phyloP scores from a whole-genome alignment of 306 rosid genomes.

The Canavalia ensiformis region DNA sequence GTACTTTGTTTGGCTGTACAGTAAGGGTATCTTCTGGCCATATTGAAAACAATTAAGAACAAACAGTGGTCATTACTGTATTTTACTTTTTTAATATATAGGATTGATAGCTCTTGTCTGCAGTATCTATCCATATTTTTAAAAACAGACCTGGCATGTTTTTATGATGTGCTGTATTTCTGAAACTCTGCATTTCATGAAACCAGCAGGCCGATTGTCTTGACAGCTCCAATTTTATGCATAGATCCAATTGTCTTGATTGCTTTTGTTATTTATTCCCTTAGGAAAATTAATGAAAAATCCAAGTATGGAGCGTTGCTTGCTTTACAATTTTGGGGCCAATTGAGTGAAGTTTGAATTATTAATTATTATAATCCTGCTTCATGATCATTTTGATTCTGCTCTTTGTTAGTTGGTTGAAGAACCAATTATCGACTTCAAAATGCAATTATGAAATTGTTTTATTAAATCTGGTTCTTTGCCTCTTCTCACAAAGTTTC shows the following conservation, averaged over 20 bases:
- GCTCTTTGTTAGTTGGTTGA: constrained; percentile 20
- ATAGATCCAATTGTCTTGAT: not conserved
- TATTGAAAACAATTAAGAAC: not conserved
- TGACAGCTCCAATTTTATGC: constrained; percentile 19
- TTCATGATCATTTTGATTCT: not conserved
- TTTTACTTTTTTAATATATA: not conserved
- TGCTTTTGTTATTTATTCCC: constrained; percentile 22
- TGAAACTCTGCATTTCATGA: constrained; percentile 1
- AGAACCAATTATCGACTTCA: not conserved
- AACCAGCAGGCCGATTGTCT: not conserved
- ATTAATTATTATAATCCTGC: not conserved
- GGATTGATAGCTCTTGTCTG: not conserved
- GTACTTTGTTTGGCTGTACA: constrained; percentile 24
- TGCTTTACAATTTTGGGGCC: constrained; percentile 17
- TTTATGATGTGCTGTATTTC: constrained; percentile 14
- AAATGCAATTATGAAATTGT: not conserved
- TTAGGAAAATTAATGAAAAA: not conserved
- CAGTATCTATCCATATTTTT: not conserved
- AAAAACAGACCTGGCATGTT: not conserved
- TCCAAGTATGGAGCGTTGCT: not conserved
- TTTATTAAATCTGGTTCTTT: constrained; percentile 6
- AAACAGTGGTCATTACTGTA: too few species aligned
- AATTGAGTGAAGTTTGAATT: constrained; percentile 16
- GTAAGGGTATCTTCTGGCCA: constrained; percentile 37
- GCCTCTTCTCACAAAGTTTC: not conserved